Base-by-base conservation (phyloP, 164 flowering plant species). In the Aristolochia californica region DNA sequence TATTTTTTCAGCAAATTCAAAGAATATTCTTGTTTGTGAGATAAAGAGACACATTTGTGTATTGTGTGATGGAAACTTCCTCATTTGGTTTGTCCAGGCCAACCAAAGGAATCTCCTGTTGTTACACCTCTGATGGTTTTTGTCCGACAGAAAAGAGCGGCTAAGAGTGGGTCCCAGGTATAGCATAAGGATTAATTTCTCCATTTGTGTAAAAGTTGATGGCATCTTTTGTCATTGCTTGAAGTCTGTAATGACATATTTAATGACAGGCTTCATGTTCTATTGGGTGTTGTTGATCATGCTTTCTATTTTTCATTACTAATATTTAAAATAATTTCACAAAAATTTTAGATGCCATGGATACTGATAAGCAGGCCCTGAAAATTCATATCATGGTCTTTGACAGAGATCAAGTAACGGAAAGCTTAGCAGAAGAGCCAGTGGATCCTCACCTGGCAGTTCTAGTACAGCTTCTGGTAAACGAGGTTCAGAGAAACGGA, bases 41-140 rank as follows among this genome's bases (percentile, higher is more conserved):
- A 40, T 20, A 48, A 20, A 45, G 5, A 34, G 5, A 7, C 7
- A 34, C 40, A 3, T 34, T 34, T 34, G 5, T 34, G 9, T 34
- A 34, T 34, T 34, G 40, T 9, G 30, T 28, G 30, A 34, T 34
- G 40, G 10, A 12, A 34, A 28, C 34, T 28, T 28, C 34, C 34
- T 34, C 40, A 34, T 34, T 34, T 34, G 9, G 26, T 25, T 10
- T 48, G 63, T 58, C 48, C 69, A 85, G 93, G 80, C 74, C 79
- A 76, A 67, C 70, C 71, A 25, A 88, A 84, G 72, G 97, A 87
- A 26, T 34, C 65, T 69, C 88, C 82, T 34, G 64, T 90, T 44
- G 77, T 85, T 48, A 90, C 95, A 38, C 88, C 97, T 52, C 56
- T 90, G 34, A 90, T 90, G 97, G 94, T 87, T 61, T 90, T 74